Evolutionary conservation across 192 early-diverging fungal genomes (phyloP).

Genomic region (Globomyces pollinis-pini): DNA sequence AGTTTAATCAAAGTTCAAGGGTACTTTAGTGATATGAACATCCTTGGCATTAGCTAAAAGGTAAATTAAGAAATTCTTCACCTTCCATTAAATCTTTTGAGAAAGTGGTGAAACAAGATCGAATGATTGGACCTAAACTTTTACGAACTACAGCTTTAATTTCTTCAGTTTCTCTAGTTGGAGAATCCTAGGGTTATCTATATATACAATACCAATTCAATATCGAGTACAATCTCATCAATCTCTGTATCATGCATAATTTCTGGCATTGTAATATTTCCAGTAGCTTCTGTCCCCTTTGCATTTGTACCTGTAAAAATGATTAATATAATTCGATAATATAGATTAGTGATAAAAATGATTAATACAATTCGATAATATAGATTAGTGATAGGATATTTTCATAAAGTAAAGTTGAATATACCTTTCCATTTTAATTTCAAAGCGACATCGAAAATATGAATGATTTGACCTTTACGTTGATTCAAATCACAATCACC

Average conservation of each 20-base stretch:
- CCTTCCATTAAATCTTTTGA: slow-evolving; percentile 57
- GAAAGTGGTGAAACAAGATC: slow-evolving; percentile 54
- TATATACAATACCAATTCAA: background rate
- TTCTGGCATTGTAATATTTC: slow-evolving; percentile 80
- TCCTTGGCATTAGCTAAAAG: slow-evolving; percentile 72
- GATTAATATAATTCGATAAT: background rate
- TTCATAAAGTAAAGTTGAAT: background rate
- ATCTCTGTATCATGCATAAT: slow-evolving; percentile 81
- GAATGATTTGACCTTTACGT: slow-evolving; percentile 91
- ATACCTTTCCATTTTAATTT: slow-evolving; percentile 68
- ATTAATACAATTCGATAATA: no score
- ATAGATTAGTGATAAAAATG: slow-evolving; percentile 33
- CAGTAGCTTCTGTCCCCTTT: slow-evolving; percentile 54
- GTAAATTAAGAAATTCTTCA: no score
- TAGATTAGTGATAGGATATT: no score
- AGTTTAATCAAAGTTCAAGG: no score
- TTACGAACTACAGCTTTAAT: slow-evolving; percentile 66
- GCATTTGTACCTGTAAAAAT: no score
- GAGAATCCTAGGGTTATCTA: slow-evolving; percentile 57
- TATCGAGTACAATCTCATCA: slow-evolving; percentile 69
- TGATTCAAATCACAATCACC: slow-evolving; percentile 94
- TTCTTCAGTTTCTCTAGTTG: slow-evolving; percentile 38
- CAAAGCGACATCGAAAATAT: slow-evolving; percentile 83
- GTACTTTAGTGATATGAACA: slow-evolving; percentile 83
- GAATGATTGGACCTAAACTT: slow-evolving; percentile 52